These are phyloP conservation scores for Solidago caesia DNA, from an alignment of 129 eudicot species.

Conservation along the genomic window DNA sequence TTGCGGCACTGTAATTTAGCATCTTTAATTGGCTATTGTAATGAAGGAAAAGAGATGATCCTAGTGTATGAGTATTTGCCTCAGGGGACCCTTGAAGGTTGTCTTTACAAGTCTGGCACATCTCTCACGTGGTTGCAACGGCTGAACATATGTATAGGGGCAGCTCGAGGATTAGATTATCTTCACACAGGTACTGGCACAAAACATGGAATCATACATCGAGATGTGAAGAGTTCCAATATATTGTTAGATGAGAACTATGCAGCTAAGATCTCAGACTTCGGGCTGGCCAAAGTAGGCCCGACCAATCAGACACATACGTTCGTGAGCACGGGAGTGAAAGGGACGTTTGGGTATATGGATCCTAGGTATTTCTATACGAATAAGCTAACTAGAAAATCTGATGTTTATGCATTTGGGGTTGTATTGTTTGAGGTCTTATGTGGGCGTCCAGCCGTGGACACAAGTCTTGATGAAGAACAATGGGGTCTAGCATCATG, in stretches of 20 bases:
- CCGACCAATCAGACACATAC: constrained; percentile 15
- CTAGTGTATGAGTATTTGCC: constrained; percentile 46
- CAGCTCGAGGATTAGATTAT: constrained; percentile 49
- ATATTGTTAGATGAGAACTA: constrained; percentile 40
- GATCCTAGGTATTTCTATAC: constrained; percentile 50
- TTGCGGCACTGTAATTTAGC: constrained; percentile 44
- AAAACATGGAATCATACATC: constrained; percentile 37
- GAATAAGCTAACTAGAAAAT: constrained; percentile 37
- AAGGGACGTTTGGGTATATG: constrained; percentile 51
- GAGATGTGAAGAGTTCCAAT: constrained; percentile 48
- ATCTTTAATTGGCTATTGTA: constrained; percentile 46
- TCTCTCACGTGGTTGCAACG: constrained; percentile 43
- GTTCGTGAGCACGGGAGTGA: constrained; percentile 35
- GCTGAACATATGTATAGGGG: constrained; percentile 46
- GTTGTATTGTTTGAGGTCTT: constrained; percentile 45
- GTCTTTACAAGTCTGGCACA: constrained; percentile 15
- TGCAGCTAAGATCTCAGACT: constrained; percentile 43
- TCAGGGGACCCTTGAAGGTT: constrained; percentile 41
- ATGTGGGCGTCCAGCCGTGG: constrained; percentile 47
- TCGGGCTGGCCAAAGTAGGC: constrained; percentile 44
- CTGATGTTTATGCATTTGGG: constrained; percentile 48
- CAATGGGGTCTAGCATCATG: constrained; percentile 31
- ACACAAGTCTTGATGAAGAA: constrained; percentile 33
- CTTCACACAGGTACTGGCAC: constrained; percentile 43
- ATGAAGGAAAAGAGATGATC: constrained; percentile 36